Evolutionary conservation across 768 basidiomycete species (phyloP).

Genomic region (Daedaleopsis nitida): DNA sequence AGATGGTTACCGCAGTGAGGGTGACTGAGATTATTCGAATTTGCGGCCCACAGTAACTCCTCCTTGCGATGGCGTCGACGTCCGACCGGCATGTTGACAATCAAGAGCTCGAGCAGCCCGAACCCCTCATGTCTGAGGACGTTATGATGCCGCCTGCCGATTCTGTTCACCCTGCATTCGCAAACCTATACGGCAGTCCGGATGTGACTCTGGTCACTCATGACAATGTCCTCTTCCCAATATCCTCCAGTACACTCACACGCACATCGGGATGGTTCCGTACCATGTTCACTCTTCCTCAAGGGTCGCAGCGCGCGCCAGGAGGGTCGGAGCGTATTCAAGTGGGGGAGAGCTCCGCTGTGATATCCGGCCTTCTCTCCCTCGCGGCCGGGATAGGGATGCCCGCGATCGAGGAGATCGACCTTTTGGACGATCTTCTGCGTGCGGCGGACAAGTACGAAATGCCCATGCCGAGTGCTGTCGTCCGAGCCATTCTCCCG

Average conservation of each 20-base stretch:
- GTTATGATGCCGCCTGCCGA: too few species aligned
- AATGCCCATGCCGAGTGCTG: slow-evolving; percentile 43
- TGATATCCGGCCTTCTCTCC: slow-evolving; percentile 40
- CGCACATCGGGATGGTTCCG: slow-evolving; percentile 29
- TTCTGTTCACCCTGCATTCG: not conserved
- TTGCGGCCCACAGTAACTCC: too few species aligned
- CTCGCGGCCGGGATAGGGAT: slow-evolving; percentile 44
- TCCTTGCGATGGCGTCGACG: too few species aligned
- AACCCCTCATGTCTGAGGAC: too few species aligned
- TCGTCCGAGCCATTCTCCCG: slow-evolving; percentile 41
- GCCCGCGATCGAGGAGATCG: slow-evolving; percentile 42
- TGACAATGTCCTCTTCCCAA: slow-evolving; percentile 25
- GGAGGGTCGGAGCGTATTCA: slow-evolving; percentile 3
- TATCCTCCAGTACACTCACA: slow-evolving; percentile 24
- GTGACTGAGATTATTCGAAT: too few species aligned
- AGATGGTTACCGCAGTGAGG: too few species aligned
- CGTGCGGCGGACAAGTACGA: slow-evolving; percentile 50
- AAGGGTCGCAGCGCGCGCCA: slow-evolving; percentile 7
- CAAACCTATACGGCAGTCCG: not conserved
- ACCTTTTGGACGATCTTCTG: slow-evolving; percentile 43
- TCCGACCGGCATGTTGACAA: too few species aligned
- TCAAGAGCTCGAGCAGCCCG: too few species aligned
- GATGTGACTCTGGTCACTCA: slow-evolving; percentile 23
- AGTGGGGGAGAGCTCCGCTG: slow-evolving; percentile 37
- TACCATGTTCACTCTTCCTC: slow-evolving; percentile 26